Evolutionary conservation across 1,284 basidiomycete species (phyloP).

Genomic region (Xerocomus amazonicus): DNA sequence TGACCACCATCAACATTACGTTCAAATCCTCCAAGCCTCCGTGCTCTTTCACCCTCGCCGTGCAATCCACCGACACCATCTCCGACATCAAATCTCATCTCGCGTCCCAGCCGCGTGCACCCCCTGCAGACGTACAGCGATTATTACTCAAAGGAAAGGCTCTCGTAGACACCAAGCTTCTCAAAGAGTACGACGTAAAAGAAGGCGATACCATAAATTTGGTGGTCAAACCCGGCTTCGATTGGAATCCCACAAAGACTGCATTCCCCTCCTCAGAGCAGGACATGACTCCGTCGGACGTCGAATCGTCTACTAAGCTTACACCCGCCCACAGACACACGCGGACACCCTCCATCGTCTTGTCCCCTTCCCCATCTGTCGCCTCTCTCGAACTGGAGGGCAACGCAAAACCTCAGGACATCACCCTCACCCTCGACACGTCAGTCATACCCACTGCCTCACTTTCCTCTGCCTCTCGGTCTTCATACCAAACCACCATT

Average conservation of each 20-base stretch:
- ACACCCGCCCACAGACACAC: slow-evolving; percentile 41
- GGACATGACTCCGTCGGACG: slow-evolving; percentile 16
- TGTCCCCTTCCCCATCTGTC: slow-evolving; percentile 66
- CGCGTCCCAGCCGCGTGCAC: slow-evolving; percentile 57
- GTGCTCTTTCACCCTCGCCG: slow-evolving; percentile 65
- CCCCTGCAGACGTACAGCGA: slow-evolving; percentile 73
- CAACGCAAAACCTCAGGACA: slow-evolving; percentile 48
- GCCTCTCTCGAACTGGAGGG: slow-evolving; percentile 37
- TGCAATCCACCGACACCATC: slow-evolving; percentile 77
- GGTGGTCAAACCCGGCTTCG: slow-evolving; percentile 73
- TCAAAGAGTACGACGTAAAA: slow-evolving; percentile 84
- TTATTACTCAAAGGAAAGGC: slow-evolving; percentile 91
- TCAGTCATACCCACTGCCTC: slow-evolving; percentile 43
- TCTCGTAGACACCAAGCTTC: slow-evolving; percentile 78
- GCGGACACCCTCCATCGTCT: slow-evolving; percentile 69
- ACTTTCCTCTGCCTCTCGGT: slow-evolving; percentile 40
- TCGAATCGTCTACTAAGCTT: slow-evolving; percentile 25
- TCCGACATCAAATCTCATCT: slow-evolving; percentile 72
- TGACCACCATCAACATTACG: slow-evolving; percentile 57
- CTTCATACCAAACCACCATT: slow-evolving; percentile 66
- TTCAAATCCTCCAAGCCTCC: slow-evolving; percentile 90
- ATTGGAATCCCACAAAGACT: slow-evolving; percentile 56
- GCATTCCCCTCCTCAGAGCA: slow-evolving; percentile 18
- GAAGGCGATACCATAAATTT: slow-evolving; percentile 79
- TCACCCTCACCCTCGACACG: slow-evolving; percentile 62